phyloP scores from a whole-genome alignment of 2,329 filamentous ascomycete species.

The Aureobasidium zeae region DNA sequence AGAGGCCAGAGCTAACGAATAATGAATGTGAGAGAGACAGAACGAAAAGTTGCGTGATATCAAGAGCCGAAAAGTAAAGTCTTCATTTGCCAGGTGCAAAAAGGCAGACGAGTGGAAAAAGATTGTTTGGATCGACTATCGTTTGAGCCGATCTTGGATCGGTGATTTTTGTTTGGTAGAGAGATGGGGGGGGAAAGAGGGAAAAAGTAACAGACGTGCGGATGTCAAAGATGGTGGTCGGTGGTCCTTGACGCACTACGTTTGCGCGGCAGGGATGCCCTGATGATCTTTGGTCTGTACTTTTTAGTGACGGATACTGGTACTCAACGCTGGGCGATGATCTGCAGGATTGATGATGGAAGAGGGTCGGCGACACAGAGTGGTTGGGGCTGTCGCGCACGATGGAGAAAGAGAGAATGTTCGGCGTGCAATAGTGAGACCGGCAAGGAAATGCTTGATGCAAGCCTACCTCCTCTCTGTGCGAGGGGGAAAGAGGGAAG shows the following conservation, averaged over 20 bases:
- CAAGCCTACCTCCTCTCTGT: slow-evolving; percentile 11
- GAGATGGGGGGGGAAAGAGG: too few species aligned
- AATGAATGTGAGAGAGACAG: too few species aligned
- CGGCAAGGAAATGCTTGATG: slow-evolving; percentile 13
- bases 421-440: slow-evolving; percentile 13
- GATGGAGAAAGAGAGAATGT: slow-evolving; percentile 9
- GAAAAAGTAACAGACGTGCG: background rate
- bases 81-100: background rate
- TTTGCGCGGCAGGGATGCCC: slow-evolving; percentile 13
- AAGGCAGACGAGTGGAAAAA: background rate
- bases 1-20: slow-evolving; percentile 7
- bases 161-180: slow-evolving; percentile 1
- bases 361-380: slow-evolving; percentile 10
- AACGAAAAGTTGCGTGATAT: slow-evolving; percentile 7
- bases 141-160: slow-evolving; percentile 4
- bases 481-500: slow-evolving; percentile 13
- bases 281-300: slow-evolving; percentile 15
- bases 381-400: slow-evolving; percentile 12
- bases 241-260: slow-evolving; percentile 15
- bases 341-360: slow-evolving; percentile 12
- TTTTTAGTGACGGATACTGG: slow-evolving; percentile 10
- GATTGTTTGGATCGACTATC: too few species aligned
- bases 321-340: slow-evolving; percentile 10
- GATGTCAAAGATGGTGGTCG: too few species aligned
- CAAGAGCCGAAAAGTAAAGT: slow-evolving; percentile 11